These are phyloP conservation scores for Alternaria sp. DNA, from an alignment of 2,329 filamentous ascomycete genomes.

Conservation along the genomic window DNA sequence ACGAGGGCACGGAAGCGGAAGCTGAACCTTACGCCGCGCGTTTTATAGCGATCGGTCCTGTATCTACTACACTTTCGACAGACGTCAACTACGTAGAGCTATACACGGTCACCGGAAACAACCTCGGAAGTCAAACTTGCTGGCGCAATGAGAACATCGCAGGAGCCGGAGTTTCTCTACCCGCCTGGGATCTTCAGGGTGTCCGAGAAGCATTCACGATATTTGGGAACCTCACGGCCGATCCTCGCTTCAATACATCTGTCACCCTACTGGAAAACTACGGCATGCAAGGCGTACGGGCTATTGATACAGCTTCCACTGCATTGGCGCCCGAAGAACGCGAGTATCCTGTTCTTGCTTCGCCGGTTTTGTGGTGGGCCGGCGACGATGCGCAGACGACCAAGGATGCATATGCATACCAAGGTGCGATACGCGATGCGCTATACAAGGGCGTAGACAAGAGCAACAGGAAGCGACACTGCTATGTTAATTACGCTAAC, in stretches of 20 bases:
- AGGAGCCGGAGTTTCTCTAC: constrained; percentile 23
- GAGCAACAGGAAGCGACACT: constrained; percentile 18
- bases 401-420: constrained; percentile 1
- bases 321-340: constrained; percentile 38
- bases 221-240: constrained; percentile 24
- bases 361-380: constrained; percentile 22
- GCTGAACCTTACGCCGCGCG: constrained; percentile 19
- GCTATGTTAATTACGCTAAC: constrained; percentile 46
- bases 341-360: constrained; percentile 33
- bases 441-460: constrained; percentile 15
- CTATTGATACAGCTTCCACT: constrained; percentile 12
- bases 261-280: constrained; percentile 29
- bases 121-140: constrained; percentile 17
- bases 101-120: constrained; percentile 24
- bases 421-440: constrained; percentile 8
- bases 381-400: constrained; percentile 13
- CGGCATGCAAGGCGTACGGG: constrained; percentile 23
- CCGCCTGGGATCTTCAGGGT: constrained; percentile 21
- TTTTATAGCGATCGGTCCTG: constrained; percentile 23
- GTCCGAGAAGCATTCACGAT: constrained; percentile 22
- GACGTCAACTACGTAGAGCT: constrained; percentile 22
- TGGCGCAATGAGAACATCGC: constrained; percentile 14
- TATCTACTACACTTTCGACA: constrained; percentile 2
- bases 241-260: constrained; percentile 24
- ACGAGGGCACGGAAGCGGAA: constrained; percentile 22